Percentiles rank a stretch among this genome's conserved stretches.
Conservation (phyloP, 2,329 filamentous ascomycete genomes). For the Xylaria sp. region DNA sequence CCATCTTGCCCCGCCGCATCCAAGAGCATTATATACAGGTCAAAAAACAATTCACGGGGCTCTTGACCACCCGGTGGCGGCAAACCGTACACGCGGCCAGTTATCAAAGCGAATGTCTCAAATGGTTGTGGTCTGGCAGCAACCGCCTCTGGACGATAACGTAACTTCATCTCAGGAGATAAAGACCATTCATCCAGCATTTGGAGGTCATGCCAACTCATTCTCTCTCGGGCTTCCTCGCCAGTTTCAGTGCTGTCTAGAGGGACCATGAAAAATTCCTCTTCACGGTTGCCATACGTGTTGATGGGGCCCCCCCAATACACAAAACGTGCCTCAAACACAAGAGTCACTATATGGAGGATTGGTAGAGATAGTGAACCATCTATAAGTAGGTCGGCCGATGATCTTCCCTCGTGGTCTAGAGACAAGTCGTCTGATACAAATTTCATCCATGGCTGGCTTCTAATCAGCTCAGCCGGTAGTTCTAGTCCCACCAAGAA, state of each 20-base stretch:
- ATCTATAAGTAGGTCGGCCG: not conserved
- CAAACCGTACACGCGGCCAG: not conserved
- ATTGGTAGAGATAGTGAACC: not conserved
- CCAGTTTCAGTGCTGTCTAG: not conserved
- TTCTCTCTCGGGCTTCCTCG: not conserved
- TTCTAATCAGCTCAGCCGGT: not conserved
- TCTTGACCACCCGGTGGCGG: not conserved
- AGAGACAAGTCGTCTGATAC: not conserved
- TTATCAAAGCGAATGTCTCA: conserved; percentile 27
- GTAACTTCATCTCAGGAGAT: not conserved
- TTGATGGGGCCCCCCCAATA: not conserved
- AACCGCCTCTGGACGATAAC: not conserved
- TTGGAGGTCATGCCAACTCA: too few relatives aligned
- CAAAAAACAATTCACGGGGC: not conserved
- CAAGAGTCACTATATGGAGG: conserved; percentile 23
- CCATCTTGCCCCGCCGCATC: not conserved
- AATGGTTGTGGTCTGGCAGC: not conserved
- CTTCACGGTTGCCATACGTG: too few relatives aligned
- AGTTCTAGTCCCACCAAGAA: not conserved
- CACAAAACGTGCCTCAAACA: conserved; percentile 27
- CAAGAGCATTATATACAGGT: conserved; percentile 21
- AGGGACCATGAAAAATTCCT: not conserved
- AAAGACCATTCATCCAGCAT: conserved; percentile 4
- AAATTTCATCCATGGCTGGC: conserved; percentile 13
- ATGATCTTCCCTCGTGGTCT: not conserved